These are phyloP conservation scores for Wickerhamiella nectarea DNA, from an alignment of 805 yeast species.

Conservation along the genomic window DNA sequence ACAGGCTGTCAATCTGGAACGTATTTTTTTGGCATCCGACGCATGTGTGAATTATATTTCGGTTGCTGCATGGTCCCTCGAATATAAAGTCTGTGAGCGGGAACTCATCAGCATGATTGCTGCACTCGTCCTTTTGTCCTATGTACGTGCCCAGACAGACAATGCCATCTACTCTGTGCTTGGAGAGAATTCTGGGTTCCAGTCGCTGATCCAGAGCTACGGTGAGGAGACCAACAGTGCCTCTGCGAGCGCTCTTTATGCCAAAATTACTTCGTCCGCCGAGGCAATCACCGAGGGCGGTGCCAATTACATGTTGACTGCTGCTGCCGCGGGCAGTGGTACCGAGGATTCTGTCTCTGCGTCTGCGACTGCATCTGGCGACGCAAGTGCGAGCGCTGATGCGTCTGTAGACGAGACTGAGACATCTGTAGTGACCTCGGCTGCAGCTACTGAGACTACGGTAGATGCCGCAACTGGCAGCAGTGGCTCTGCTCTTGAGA, in stretches of 20 bases:
- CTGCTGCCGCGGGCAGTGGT: neutral
- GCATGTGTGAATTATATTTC: neutral
- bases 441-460: neutral
- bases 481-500: neutral
- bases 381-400: slow-evolving; percentile 10
- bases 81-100: neutral
- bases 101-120: neutral
- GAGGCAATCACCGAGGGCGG: slow-evolving; percentile 11
- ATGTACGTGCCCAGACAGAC: slow-evolving; percentile 1
- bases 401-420: slow-evolving; percentile 4
- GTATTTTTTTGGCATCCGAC: neutral
- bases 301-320: slow-evolving; percentile 4
- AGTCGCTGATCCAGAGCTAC: neutral
- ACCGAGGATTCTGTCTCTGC: neutral
- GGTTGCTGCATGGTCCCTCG: neutral
- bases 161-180: slow-evolving; percentile 2
- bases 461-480: slow-evolving; percentile 9
- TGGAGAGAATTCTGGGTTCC: slow-evolving; percentile 1
- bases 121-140: neutral
- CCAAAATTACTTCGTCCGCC: slow-evolving; percentile 5
- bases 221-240: neutral
- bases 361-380: neutral
- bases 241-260: neutral
- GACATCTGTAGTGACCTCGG: slow-evolving; percentile 4
- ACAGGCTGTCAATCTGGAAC: neutral